Evolutionary conservation across 2,329 filamentous ascomycete species (phyloP).

Genomic region (Orbilia quercus): DNA sequence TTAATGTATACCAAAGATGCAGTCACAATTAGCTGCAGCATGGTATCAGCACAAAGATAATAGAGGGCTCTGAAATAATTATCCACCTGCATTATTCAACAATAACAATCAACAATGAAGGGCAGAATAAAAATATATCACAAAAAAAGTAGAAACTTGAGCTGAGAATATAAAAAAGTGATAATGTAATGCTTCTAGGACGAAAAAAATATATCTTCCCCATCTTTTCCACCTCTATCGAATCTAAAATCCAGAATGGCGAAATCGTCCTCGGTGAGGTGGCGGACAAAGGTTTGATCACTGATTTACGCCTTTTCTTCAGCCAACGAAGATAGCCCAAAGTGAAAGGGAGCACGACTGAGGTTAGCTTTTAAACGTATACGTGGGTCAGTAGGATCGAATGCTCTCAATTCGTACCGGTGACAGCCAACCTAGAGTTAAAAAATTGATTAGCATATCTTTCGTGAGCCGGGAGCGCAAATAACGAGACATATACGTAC

Average conservation of each 20-base stretch:
- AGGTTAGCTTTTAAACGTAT: conserved; percentile 43
- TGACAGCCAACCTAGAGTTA: conserved; percentile 48
- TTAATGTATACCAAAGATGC: not conserved
- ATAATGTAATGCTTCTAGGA: conserved; percentile 1
- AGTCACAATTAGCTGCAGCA: not conserved
- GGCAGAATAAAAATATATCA: conserved; percentile 26
- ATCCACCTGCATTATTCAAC: conserved; percentile 21
- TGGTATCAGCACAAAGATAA: not conserved
- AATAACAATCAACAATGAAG: not conserved
- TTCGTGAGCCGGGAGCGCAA: not conserved
- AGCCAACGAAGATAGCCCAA: conserved; percentile 33
- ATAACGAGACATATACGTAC: conserved; percentile 68
- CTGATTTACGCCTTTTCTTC: conserved; percentile 56
- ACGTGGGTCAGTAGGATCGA: conserved; percentile 58
- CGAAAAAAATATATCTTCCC: not conserved
- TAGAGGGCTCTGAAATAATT: not conserved
- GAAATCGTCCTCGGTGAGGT: not conserved
- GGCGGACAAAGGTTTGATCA: conserved; percentile 16
- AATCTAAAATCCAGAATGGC: not conserved
- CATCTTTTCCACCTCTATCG: not conserved
- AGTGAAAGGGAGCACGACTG: conserved; percentile 19
- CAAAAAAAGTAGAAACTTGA: conserved; percentile 4
- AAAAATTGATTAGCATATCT: conserved; percentile 4
- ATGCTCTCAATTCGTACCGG: conserved; percentile 57
- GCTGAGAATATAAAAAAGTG: conserved; percentile 6